These are phyloP conservation scores for Blastobotrys parvus DNA, from an alignment of 805 yeast species.

Conservation along the genomic window DNA sequence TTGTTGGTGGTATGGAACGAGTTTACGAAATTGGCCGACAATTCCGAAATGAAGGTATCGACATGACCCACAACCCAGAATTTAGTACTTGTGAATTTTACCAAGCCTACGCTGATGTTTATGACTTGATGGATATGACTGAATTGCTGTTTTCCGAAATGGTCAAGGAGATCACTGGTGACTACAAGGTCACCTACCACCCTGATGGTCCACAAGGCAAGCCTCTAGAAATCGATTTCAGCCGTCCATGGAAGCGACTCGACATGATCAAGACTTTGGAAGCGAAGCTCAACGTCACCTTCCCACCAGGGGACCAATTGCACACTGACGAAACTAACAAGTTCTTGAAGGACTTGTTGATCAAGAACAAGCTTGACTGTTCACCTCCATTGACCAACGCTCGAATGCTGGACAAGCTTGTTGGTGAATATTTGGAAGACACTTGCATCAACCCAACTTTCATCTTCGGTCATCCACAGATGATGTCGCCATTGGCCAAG, in stretches of 20 bases:
- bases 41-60: constrained; percentile 98
- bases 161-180: constrained; percentile 94
- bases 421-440: constrained; percentile 88
- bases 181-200: constrained; percentile 77
- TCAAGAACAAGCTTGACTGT: constrained; percentile 78
- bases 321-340: constrained; percentile 91
- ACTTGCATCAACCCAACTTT: constrained; percentile 93
- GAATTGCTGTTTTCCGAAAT: constrained; percentile 90
- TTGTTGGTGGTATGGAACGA: constrained; percentile 97
- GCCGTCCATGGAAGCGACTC: constrained; percentile 98
- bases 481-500: constrained; percentile 99
- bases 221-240: constrained; percentile 71
- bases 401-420: constrained; percentile 96
- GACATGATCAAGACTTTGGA: constrained; percentile 96
- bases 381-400: constrained; percentile 92
- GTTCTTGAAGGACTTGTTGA: constrained; percentile 74
- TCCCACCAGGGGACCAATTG: constrained; percentile 92
- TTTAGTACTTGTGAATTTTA: constrained; percentile 98
- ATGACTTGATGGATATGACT: constrained; percentile 85
- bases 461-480: constrained; percentile 97
- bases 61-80: constrained; percentile 98
- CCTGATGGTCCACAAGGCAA: constrained; percentile 86
- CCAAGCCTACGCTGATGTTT: constrained; percentile 95
- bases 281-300: constrained; percentile 72
- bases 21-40: constrained; percentile 98